Evolutionary conservation across 148 eudicot species (phyloP), one percentile per base, ranked within the genome.

Genomic region (Silene latifolia): DNA sequence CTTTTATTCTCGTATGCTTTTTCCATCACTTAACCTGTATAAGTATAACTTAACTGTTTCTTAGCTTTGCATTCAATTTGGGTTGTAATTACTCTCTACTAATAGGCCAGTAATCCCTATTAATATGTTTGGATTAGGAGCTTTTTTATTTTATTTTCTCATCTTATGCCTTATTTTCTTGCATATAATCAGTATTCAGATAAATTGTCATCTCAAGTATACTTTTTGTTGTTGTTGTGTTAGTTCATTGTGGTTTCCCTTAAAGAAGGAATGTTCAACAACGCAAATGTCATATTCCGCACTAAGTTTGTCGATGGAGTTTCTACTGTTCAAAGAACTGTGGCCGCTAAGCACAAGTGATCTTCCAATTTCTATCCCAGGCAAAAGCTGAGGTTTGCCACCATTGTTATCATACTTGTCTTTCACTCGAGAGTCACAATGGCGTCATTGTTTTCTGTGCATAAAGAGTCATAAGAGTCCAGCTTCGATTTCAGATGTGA

Each of bases 211-310:
- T 60, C 75, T 80, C 44, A 80, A 58, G 6, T 72, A 57, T 60
- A 29, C 27, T 65, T 14, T 67, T 39, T 72, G 21, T 48, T 0
- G 21, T 48, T 0, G 10, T 18, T 14, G 56, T 51, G 79, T 83
- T 87, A 95, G 99, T 95, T 95, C 83, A 89, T 95, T 58, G 99
- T 95, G 66, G 99, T 95, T 74, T 95, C 99, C 19, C 78, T 95
- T 74, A 95, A 95, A 80, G 98, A 95, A 86, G 99, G 99, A 27
- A 95, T 95, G 99, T 95, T 95, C 86, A 95, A 92, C 81, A 95
- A 92, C 74, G 99, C 97, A 19, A 95, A 95, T 79, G 99, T 95
- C 71, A 86, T 95, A 70, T 95, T 92, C 83, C 92, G 97, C 35
- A 92, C 97, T 57, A 92, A 95, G 80, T 95, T 95, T 83, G 97